Conservation (phyloP, 306 rosid species). For the Pyrus betulifolia region DNA sequence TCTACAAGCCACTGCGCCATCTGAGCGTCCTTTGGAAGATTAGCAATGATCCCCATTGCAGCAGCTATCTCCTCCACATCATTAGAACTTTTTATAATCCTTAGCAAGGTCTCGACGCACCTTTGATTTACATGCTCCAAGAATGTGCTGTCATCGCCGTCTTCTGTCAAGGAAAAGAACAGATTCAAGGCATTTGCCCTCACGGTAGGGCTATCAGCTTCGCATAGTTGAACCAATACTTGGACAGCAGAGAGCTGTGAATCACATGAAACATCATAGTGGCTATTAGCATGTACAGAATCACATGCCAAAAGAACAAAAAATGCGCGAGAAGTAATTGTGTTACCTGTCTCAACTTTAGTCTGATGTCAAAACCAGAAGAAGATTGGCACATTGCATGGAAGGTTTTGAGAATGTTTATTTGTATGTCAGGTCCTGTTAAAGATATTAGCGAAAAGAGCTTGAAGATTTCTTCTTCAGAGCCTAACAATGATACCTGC, state of each 20-base stretch:
- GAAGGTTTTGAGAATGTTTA: constrained; percentile 44
- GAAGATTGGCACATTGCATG: constrained; percentile 48
- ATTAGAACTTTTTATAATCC: constrained; percentile 23
- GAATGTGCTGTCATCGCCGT: constrained; percentile 23
- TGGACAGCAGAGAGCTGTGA: constrained; percentile 51
- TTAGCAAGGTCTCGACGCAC: constrained; percentile 37
- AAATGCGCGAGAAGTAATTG: background rate
- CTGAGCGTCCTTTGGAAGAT: constrained; percentile 33
- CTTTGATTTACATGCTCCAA: constrained; percentile 44
- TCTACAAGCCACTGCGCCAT: constrained; percentile 43
- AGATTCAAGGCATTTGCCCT: constrained; percentile 41
- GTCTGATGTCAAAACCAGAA: constrained; percentile 47
- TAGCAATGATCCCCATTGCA: constrained; percentile 44
- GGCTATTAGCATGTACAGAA: background rate
- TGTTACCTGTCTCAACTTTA: constrained; percentile 44
- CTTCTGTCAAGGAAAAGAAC: constrained; percentile 41
- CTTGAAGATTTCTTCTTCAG: constrained; percentile 49
- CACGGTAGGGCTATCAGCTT: constrained; percentile 27
- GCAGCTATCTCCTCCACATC: constrained; percentile 44
- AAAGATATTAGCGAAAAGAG: constrained; percentile 50
- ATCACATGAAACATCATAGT: constrained; percentile 3
- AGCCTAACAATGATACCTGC: constrained; percentile 33
- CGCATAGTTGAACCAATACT: constrained; percentile 49
- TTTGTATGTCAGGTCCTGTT: constrained; percentile 44
- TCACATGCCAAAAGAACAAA: background rate